phyloP scores from a whole-genome alignment of 139 green algal genomes.

The Volvox africanus region DNA sequence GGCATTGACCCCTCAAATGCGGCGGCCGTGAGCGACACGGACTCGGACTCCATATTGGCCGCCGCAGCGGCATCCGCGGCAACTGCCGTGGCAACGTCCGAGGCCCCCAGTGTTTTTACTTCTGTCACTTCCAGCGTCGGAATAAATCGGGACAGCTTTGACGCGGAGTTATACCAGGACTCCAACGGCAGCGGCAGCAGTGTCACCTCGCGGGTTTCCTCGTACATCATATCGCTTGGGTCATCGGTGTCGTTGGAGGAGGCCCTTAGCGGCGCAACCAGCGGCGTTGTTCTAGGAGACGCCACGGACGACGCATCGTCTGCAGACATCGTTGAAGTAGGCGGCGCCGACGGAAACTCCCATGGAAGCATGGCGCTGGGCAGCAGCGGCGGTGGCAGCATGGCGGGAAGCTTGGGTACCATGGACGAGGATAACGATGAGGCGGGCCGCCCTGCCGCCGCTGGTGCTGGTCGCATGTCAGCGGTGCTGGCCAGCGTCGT shows the following conservation, averaged over 20 bases:
- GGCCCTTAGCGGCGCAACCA: not conserved
- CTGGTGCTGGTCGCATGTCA: slow-evolving; percentile 1
- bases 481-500: slow-evolving; percentile 27
- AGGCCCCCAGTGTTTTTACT: not conserved
- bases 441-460: not conserved
- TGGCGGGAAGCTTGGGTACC: not conserved
- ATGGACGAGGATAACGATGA: slow-evolving; percentile 32
- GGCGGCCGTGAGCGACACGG: not conserved
- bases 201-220: not conserved
- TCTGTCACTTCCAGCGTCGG: not conserved
- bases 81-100: not conserved
- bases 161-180: not conserved
- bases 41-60: not conserved
- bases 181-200: not conserved
- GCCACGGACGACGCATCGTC: not conserved
- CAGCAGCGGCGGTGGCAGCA: not conserved
- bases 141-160: not conserved
- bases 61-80: not conserved
- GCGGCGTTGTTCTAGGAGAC: not conserved
- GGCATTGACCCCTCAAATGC: slow-evolving; percentile 32
- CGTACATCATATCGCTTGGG: not conserved
- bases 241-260: slow-evolving; percentile 6
- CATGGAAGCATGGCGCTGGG: not conserved
- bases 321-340: too few relatives aligned
- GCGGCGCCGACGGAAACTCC: not conserved